A percentile compares a stretch with the other conserved stretches of the same genome.
These are phyloP conservation scores for Delonix regia DNA, from an alignment of 306 rosid genomes.

Conservation along the genomic window DNA sequence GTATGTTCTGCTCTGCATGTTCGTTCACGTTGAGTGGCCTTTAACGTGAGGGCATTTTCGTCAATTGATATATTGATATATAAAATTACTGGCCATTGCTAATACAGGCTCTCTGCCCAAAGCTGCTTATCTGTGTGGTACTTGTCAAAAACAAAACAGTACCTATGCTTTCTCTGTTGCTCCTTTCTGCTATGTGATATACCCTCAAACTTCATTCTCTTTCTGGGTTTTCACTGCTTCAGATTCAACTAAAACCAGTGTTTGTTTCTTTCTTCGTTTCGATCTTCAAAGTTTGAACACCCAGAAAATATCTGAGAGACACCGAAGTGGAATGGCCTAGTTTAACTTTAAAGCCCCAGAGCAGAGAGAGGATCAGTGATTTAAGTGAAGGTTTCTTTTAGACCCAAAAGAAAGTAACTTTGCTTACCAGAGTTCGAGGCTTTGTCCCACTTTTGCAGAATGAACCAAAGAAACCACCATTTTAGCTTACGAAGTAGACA, in stretches of 20 bases:
- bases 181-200: background rate
- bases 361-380: background rate
- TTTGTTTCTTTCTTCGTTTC: too few species aligned
- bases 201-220: background rate
- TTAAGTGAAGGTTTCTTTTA: constrained; percentile 4
- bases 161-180: background rate
- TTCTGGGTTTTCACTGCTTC: background rate
- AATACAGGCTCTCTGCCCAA: constrained; percentile 8
- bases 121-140: background rate
- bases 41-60: background rate
- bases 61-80: background rate
- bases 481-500: background rate
- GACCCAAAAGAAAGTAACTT: constrained; percentile 21
- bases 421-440: constrained; percentile 5
- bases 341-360: background rate
- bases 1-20: background rate
- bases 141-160: background rate
- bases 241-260: background rate
- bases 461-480: background rate
- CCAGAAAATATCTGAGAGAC: background rate
- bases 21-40: background rate
- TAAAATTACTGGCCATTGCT: background rate
- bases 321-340: background rate
- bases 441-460: constrained; percentile 3
- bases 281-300: background rate